Percentiles rank a stretch among this genome's conserved stretches.
Conservation (phyloP, 2,329 filamentous ascomycete species). For the Juglanconis sp. region DNA sequence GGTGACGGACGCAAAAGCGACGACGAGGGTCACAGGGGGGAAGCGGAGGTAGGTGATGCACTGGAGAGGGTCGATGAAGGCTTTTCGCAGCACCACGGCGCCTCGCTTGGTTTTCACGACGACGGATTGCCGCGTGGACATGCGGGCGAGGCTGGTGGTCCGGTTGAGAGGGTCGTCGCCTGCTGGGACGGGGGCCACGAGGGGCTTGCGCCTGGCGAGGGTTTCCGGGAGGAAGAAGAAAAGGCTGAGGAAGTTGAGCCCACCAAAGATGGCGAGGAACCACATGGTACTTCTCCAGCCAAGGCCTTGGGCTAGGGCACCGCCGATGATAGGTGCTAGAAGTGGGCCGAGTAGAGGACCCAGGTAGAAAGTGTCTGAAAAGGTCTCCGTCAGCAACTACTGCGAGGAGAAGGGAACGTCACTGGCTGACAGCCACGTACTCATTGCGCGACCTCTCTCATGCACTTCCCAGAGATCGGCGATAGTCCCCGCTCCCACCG, state of each 20-base stretch:
- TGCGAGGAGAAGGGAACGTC: not conserved
- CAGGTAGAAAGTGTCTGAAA: conserved; percentile 62
- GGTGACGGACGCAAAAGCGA: conserved; percentile 70
- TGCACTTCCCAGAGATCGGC: conserved; percentile 74
- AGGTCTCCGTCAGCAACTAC: not conserved
- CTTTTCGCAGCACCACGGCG: conserved; percentile 52
- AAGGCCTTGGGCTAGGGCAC: conserved; percentile 63
- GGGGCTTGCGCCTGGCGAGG: conserved; percentile 37
- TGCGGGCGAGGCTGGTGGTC: conserved; percentile 38
- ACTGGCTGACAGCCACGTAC: conserved; percentile 29
- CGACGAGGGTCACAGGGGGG: conserved; percentile 69
- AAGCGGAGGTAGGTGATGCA: conserved; percentile 71
- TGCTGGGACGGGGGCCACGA: conserved; percentile 1
- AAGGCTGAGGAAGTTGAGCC: conserved; percentile 51
- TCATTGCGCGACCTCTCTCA: conserved; percentile 77
- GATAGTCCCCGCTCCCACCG: conserved; percentile 79
- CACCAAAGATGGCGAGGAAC: conserved; percentile 71
- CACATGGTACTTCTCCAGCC: conserved; percentile 77
- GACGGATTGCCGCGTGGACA: conserved; percentile 61
- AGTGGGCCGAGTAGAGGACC: conserved; percentile 74
- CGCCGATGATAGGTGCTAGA: conserved; percentile 73
- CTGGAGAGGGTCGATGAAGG: conserved; percentile 68
- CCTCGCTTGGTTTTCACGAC: conserved; percentile 53
- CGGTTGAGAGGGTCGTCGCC: conserved; percentile 10
- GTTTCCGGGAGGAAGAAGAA: conserved; percentile 66